Percentiles rank a stretch among this genome's conserved stretches.
phyloP scores from a whole-genome alignment of 2,329 filamentous ascomycete genomes.

The Fusarium heterosporum region DNA sequence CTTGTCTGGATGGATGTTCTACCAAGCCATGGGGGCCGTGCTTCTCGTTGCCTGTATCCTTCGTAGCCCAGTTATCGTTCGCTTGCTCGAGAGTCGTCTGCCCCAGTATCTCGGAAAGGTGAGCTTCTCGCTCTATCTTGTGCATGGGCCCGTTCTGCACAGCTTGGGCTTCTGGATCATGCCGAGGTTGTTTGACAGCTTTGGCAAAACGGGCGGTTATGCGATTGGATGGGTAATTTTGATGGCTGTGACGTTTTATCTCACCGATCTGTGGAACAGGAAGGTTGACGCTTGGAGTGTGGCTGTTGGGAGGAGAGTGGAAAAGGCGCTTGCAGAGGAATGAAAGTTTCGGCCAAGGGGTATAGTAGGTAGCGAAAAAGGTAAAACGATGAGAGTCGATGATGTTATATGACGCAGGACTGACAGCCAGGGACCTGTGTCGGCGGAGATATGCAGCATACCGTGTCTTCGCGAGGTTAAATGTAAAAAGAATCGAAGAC shows the following conservation, averaged over 20 bases:
- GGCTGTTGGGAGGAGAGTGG: constrained; percentile 53
- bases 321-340: constrained; percentile 40
- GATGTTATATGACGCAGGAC: neutral
- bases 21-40: constrained; percentile 54
- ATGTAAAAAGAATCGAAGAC: neutral
- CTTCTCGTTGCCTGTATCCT: constrained; percentile 53
- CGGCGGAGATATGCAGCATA: neutral
- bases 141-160: constrained; percentile 68
- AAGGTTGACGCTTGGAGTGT: constrained; percentile 55
- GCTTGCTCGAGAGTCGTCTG: constrained; percentile 47
- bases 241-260: constrained; percentile 50
- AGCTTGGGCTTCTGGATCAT: constrained; percentile 70
- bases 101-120: constrained; percentile 55
- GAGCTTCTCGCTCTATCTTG: constrained; percentile 57
- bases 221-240: constrained; percentile 50
- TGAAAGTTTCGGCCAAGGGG: neutral
- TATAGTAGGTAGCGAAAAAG: neutral
- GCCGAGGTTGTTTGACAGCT: constrained; percentile 54
- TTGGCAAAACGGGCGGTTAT: constrained; percentile 49
- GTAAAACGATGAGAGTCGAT: neutral
- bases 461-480: neutral
- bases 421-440: neutral
- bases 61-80: constrained; percentile 47
- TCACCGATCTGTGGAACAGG: constrained; percentile 52
- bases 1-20: constrained; percentile 56